Conservation (phyloP, 305 asterid genomes). For the Fraxinus latifolia region DNA sequence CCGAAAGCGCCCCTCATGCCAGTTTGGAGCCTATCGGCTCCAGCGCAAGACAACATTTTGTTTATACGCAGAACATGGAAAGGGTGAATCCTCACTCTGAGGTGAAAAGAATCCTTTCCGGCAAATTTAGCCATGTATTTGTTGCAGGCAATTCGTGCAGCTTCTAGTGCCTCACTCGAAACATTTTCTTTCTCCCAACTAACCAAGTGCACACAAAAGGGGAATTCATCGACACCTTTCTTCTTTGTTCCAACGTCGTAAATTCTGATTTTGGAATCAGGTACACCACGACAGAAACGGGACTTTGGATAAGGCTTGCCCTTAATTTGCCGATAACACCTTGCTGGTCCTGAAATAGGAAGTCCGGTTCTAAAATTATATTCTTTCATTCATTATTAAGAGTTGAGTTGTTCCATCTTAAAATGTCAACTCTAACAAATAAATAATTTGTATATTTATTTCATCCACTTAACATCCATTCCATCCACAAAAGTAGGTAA, state of each 20-base stretch:
- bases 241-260: conserved; percentile 41
- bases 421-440: too few relatives aligned
- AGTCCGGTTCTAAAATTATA: background rate
- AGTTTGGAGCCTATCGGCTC: conserved; percentile 48
- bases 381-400: background rate
- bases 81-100: conserved; percentile 44
- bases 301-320: conserved; percentile 46
- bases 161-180: conserved; percentile 47
- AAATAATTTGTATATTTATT: too few relatives aligned
- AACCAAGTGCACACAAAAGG: conserved; percentile 39
- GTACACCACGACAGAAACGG: conserved; percentile 43
- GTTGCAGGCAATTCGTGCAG: conserved; percentile 46
- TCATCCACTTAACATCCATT: background rate
- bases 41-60: conserved; percentile 49
- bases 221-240: conserved; percentile 45
- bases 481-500: background rate
- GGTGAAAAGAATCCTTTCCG: conserved; percentile 45
- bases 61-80: conserved; percentile 43
- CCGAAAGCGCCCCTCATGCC: conserved; percentile 45
- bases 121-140: conserved; percentile 46
- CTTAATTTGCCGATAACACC: conserved; percentile 46
- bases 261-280: conserved; percentile 36
- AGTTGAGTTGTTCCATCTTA: background rate
- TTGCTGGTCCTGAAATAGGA: conserved; percentile 23
- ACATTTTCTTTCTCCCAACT: conserved; percentile 48